phyloP scores from a whole-genome alignment of 495 filamentous ascomycete genomes.

The Penicillium steckii region DNA sequence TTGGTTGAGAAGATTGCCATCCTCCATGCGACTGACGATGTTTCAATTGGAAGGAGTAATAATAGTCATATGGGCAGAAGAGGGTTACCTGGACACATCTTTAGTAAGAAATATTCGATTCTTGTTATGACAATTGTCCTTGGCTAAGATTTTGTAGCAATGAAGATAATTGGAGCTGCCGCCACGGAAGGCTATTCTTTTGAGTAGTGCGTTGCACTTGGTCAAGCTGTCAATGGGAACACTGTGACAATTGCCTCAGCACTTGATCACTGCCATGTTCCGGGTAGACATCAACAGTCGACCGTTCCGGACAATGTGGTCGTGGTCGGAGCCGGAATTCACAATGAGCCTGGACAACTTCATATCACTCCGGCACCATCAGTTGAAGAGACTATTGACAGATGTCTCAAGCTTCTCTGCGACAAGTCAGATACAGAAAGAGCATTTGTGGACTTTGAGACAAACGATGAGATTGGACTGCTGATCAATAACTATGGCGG shows the following conservation, averaged over 20 bases:
- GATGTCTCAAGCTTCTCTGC: constrained; percentile 3
- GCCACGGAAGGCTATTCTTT: constrained; percentile 11
- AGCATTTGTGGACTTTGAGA: constrained; percentile 1
- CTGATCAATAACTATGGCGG: constrained; percentile 8
- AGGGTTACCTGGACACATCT: constrained; percentile 9
- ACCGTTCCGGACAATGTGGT: constrained; percentile 1
- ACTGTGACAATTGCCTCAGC: background rate
- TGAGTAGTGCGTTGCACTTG: constrained; percentile 7
- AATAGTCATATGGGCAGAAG: constrained; percentile 10
- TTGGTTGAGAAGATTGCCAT: background rate
- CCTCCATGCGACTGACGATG: constrained; percentile 6
- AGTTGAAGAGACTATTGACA: constrained; percentile 1
- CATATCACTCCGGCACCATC: constrained; percentile 1
- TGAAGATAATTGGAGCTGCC: constrained; percentile 5
- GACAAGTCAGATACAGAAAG: constrained; percentile 1
- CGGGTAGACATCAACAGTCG: constrained; percentile 1
- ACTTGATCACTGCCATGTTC: constrained; percentile 6
- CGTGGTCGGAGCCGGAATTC: constrained; percentile 6
- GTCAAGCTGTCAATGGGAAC: constrained; percentile 5
- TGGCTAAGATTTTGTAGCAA: constrained; percentile 1
- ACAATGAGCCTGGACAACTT: constrained; percentile 8
- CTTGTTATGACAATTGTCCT: background rate
- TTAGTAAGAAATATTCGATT: constrained; percentile 10
- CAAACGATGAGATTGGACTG: constrained; percentile 1
- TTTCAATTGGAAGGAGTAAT: constrained; percentile 7